phyloP scores from a whole-genome alignment of 495 filamentous ascomycete species.

The Penicillium paradoxum region DNA sequence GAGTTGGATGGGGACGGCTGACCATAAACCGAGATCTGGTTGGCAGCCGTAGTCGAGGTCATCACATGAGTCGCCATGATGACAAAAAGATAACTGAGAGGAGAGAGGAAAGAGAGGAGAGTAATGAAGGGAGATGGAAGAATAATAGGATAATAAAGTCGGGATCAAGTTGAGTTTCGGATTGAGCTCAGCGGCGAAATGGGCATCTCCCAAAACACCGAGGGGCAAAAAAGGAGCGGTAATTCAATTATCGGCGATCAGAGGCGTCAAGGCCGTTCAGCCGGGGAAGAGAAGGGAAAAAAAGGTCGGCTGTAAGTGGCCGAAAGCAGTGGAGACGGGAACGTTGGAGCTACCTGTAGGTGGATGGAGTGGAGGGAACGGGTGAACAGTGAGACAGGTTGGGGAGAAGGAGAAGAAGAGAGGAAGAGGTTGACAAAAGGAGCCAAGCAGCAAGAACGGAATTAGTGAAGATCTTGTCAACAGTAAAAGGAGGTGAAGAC shows the following conservation, averaged over 20 bases:
- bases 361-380: slow-evolving; percentile 2
- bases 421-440: background rate
- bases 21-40: slow-evolving; percentile 43
- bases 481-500: no score
- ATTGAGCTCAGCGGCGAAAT: background rate
- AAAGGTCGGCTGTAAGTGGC: background rate
- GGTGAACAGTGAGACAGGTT: background rate
- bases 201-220: background rate
- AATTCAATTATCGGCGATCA: slow-evolving; percentile 11
- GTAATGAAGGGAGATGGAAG: background rate
- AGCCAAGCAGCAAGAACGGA: no score
- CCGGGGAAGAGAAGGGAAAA: slow-evolving; percentile 5
- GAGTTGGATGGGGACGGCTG: slow-evolving; percentile 36
- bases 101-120: background rate
- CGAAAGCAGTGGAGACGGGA: slow-evolving; percentile 4
- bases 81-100: background rate
- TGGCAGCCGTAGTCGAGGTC: slow-evolving; percentile 25
- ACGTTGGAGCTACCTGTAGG: background rate
- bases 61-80: slow-evolving; percentile 40
- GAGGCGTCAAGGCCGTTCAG: slow-evolving; percentile 1
- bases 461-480: no score
- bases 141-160: background rate
- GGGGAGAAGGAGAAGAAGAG: background rate
- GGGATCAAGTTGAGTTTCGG: slow-evolving; percentile 5
- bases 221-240: slow-evolving; percentile 10